These are phyloP conservation scores for Barnettozyma pratensis DNA, from an alignment of 805 yeast genomes.

Conservation along the genomic window DNA sequence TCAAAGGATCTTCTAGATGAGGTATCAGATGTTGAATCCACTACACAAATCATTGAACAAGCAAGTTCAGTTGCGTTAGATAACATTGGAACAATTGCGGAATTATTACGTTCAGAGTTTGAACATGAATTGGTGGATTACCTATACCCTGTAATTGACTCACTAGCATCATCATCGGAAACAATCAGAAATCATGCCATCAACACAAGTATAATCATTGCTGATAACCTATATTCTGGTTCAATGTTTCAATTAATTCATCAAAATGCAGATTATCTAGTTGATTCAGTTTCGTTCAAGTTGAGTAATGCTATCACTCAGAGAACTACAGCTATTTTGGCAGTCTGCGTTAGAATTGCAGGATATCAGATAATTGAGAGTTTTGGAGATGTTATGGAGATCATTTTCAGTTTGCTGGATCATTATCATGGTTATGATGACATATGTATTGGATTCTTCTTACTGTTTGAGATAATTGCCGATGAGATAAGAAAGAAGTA, in stretches of 20 bases:
- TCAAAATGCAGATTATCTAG: conserved; percentile 72
- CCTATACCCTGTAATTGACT: conserved; percentile 68
- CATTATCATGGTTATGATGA: conserved; percentile 76
- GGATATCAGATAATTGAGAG: conserved; percentile 62
- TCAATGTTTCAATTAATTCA: conserved; percentile 51
- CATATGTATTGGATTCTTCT: conserved; percentile 68
- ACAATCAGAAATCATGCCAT: conserved; percentile 47
- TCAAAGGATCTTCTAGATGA: conserved; percentile 40
- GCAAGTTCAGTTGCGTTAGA: conserved; percentile 36
- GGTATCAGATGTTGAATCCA: conserved; percentile 20
- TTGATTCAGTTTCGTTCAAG: conserved; percentile 70
- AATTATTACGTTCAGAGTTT: conserved; percentile 21
- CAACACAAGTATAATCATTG: conserved; percentile 44
- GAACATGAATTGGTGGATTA: conserved; percentile 60
- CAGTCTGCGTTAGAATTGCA: conserved; percentile 63
- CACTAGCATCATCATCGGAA: conserved; percentile 53
- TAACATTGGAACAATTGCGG: conserved; percentile 33
- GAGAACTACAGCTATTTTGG: conserved; percentile 67
- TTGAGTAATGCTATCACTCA: conserved; percentile 67
- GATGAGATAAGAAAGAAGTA: conserved; percentile 39
- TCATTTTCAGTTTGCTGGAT: conserved; percentile 75
- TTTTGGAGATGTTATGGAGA: conserved; percentile 66
- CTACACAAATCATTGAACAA: conserved; percentile 9
- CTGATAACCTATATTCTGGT: conserved; percentile 46
- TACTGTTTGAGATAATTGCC: conserved; percentile 59